phyloP scores from a whole-genome alignment of 306 rosid genomes.

The Astragalus membranaceus region DNA sequence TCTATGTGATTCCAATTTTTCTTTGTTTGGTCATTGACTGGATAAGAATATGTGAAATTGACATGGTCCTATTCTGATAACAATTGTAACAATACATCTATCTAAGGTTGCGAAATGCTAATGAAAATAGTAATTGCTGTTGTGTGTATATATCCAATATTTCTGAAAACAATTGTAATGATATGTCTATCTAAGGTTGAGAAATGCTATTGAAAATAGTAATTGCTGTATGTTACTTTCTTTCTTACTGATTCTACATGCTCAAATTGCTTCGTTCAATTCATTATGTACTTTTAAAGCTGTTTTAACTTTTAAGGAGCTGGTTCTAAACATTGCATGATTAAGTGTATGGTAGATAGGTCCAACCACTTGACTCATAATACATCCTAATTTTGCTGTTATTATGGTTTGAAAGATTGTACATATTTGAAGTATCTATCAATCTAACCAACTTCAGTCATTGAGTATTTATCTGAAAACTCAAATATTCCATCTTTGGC shows the following conservation, averaged over 20 bases:
- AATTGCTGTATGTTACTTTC: background rate
- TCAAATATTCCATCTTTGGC: constrained; percentile 2
- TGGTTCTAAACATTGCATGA: background rate
- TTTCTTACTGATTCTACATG: background rate
- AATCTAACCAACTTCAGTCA: background rate
- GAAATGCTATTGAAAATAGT: background rate
- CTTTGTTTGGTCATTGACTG: too few species aligned
- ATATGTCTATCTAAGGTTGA: background rate
- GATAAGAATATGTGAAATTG: too few species aligned
- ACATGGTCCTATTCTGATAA: too few species aligned
- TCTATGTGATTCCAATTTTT: too few species aligned
- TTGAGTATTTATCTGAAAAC: constrained; percentile 15
- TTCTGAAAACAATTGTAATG: background rate
- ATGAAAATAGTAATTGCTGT: too few species aligned
- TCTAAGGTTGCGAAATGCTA: too few species aligned
- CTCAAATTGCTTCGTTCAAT: background rate
- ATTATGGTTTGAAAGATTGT: background rate
- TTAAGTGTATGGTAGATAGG: background rate
- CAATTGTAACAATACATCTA: too few species aligned
- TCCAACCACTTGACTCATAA: constrained; percentile 4
- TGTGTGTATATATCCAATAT: background rate
- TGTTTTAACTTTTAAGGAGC: constrained; percentile 1
- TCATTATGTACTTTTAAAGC: background rate
- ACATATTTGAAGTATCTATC: background rate
- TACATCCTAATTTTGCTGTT: constrained; percentile 6